Evolutionary conservation across 768 basidiomycete genomes (phyloP).

Genomic region (Xanthoconium purpureum): DNA sequence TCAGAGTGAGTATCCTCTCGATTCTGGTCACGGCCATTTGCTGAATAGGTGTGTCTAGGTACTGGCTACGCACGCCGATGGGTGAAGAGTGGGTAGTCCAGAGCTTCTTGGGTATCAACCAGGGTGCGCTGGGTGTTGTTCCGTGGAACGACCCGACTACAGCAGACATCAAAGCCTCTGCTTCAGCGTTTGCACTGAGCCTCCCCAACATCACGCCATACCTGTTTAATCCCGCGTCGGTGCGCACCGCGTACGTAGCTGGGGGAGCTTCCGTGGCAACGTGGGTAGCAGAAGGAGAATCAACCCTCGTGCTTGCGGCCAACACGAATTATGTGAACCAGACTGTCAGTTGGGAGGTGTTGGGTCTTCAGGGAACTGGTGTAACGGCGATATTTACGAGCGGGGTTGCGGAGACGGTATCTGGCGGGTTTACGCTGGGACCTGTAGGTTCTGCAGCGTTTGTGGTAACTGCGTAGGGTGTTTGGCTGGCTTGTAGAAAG

Average conservation of each 20-base stretch:
- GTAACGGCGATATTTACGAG: too few relatives aligned
- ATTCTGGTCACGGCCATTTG: not conserved
- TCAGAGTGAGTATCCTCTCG: not conserved
- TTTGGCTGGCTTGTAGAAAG: too few relatives aligned
- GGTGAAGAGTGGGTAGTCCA: constrained; percentile 69
- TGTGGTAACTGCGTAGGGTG: not conserved
- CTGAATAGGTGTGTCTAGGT: constrained; percentile 33
- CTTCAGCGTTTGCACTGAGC: constrained; percentile 43
- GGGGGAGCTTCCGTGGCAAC: constrained; percentile 48
- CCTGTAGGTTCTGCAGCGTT: constrained; percentile 26
- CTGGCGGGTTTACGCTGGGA: constrained; percentile 20
- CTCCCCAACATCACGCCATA: constrained; percentile 31
- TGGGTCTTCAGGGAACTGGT: constrained; percentile 19
- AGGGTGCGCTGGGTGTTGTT: constrained; percentile 57
- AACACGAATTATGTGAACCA: constrained; percentile 46
- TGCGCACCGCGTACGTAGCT: constrained; percentile 38
- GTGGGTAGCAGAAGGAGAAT: constrained; percentile 39
- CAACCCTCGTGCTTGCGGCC: constrained; percentile 48
- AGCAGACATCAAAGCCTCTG: constrained; percentile 44
- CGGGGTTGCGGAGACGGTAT: not conserved
- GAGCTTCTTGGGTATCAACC: constrained; percentile 64
- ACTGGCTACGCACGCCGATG: constrained; percentile 58
- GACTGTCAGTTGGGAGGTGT: constrained; percentile 31
- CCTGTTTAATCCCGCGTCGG: constrained; percentile 42
- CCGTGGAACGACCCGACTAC: constrained; percentile 53